Evolutionary conservation across 192 early-diverging fungal species (phyloP), one percentile per base, ranked within the genome.

Genomic region (Gryganskiella cystojenkinii): DNA sequence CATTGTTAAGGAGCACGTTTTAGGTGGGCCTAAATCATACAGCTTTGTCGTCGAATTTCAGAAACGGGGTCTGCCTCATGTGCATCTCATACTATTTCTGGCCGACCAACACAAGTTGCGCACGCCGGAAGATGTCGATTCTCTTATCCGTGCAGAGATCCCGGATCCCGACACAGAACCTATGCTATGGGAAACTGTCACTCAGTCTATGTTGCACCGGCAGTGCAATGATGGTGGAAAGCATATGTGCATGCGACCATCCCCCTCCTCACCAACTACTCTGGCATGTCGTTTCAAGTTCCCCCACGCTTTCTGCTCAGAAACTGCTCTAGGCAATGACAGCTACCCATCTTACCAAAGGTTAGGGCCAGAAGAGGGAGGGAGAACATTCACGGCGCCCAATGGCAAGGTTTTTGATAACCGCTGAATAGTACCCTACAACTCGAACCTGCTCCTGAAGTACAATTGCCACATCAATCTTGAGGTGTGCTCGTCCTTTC

Each of bases 401-500:
- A 4, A 47, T 17, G 27, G 8, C 11, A 9, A 30, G 17, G 17
- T 17, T 28, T 40, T 67, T 35, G 63, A 80, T 24, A 80, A 72
- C 25, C 30, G 54, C 22, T 72, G 49, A 61, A 57, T 68, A 15
- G 55, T 73, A 13, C 61, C 70, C 3, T 52, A 80, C 25, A 80
- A 80, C 33, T 35, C 35, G 15, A 64, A 42, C 5, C 60, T 80
- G 20, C 30, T 53, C 13, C 15, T 59, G 0, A 80, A 80, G 28
- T 80, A 67, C 49, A 37, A 67, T 53, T 63, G 64, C 2, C 70
- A 80, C 22, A 72, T 80, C 10, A 72, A 80, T 61, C 61, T 80
- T 9, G 65, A 80, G 46, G 55, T 71, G 24, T 61, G 67, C 49
- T 40, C 25, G 15, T 59, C 58, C 25, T 19, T 54, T 9, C 34